These are phyloP conservation scores for Termitomyces sp. DNA, from an alignment of 768 basidiomycete species.

Conservation along the genomic window DNA sequence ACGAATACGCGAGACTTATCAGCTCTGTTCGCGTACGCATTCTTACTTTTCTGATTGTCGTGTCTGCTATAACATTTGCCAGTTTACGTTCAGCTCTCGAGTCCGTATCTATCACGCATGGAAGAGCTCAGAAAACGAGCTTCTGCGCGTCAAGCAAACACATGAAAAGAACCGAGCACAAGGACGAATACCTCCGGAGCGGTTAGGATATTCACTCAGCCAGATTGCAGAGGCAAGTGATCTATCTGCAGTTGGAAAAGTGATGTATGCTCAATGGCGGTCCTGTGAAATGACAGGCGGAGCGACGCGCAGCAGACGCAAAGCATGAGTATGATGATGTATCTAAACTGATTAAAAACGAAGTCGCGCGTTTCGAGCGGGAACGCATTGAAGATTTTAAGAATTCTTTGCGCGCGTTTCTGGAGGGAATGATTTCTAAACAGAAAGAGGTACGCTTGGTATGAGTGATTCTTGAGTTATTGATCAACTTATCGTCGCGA, in stretches of 20 bases:
- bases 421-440: constrained; percentile 80
- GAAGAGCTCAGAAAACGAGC: constrained; percentile 76
- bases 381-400: constrained; percentile 95
- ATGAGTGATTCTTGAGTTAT: not conserved
- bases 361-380: constrained; percentile 87
- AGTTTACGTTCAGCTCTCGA: constrained; percentile 88
- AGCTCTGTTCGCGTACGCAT: constrained; percentile 74
- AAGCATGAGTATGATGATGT: constrained; percentile 88
- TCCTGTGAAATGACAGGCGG: constrained; percentile 47
- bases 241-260: not conserved
- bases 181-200: constrained; percentile 66
- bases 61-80: not conserved
- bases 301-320: constrained; percentile 76
- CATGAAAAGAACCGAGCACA: constrained; percentile 83
- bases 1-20: constrained; percentile 92
- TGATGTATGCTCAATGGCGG: not conserved
- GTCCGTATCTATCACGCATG: constrained; percentile 77
- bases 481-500: not conserved
- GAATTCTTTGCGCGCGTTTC: constrained; percentile 69
- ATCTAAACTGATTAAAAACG: constrained; percentile 82
- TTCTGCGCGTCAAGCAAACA: constrained; percentile 61
- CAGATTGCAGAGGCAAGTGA: constrained; percentile 73
- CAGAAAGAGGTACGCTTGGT: constrained; percentile 66
- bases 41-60: not conserved
- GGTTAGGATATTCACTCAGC: constrained; percentile 66